Evolutionary conservation across 176 grass and related monocot genomes (phyloP).

Genomic region (Ananas comosus): DNA sequence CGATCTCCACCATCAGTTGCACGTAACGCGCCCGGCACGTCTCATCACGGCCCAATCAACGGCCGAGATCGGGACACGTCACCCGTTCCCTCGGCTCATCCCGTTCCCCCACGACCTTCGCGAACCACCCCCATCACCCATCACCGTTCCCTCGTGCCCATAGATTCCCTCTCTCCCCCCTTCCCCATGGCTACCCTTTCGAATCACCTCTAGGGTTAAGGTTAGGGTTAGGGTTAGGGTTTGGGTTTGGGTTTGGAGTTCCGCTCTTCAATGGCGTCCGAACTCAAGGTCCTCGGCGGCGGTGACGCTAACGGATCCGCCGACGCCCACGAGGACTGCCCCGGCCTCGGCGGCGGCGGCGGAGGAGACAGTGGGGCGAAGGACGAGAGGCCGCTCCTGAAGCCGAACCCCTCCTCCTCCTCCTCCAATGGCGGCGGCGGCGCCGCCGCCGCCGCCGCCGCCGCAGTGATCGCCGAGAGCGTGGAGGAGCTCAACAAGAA

Average conservation of each 20-base stretch:
- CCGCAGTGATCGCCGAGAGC: conserved; percentile 16
- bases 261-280: not conserved
- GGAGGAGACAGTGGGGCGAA: not conserved
- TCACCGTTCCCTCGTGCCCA: too few relatives aligned
- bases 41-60: too few relatives aligned
- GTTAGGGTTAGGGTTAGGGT: not conserved
- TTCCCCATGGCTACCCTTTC: conserved; percentile 3
- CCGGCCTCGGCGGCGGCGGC: conserved; percentile 5
- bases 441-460: not conserved
- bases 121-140: not conserved
- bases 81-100: not conserved
- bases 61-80: too few relatives aligned
- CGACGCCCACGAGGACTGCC: too few relatives aligned
- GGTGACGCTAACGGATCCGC: not conserved
- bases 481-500: conserved; percentile 59
- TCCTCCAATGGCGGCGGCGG: not conserved
- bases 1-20: too few relatives aligned
- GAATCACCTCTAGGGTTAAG: not conserved
- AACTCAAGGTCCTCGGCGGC: not conserved
- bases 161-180: not conserved
- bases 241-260: conserved; percentile 21
- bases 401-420: conserved; percentile 17
- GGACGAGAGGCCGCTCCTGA: conserved; percentile 13
- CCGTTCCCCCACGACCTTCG: not conserved
- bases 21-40: too few relatives aligned